These are phyloP conservation scores for Pleurozium schreberi DNA, from an alignment of 225 moss, liverwort and hornwort genomes.

Conservation along the genomic window DNA sequence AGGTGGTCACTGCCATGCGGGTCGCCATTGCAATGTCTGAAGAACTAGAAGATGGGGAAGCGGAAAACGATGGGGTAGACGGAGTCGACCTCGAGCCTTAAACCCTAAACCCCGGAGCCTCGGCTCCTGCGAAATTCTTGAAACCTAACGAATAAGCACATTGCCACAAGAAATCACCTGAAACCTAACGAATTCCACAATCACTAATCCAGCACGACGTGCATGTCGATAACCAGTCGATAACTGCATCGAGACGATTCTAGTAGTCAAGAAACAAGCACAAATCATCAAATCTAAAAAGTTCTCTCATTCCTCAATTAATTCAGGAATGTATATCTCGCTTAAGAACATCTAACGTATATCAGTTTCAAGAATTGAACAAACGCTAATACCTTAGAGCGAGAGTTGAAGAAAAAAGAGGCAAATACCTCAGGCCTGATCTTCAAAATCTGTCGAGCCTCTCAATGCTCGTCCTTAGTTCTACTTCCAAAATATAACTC, in stretches of 20 bases:
- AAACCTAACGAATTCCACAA: too few relatives aligned
- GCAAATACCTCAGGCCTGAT: not conserved
- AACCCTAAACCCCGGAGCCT: not conserved
- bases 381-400: not conserved
- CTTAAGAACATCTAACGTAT: not conserved
- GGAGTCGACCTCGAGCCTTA: not conserved
- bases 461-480: not conserved
- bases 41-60: too few relatives aligned
- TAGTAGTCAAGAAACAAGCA: not conserved
- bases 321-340: not conserved
- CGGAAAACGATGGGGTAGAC: too few relatives aligned
- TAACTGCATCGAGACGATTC: not conserved
- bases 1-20: not conserved
- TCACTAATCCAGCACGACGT: too few relatives aligned
- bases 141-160: too few relatives aligned
- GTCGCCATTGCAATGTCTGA: conserved; percentile 1
- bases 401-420: not conserved
- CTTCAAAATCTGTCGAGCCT: not conserved
- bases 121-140: too few relatives aligned
- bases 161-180: too few relatives aligned
- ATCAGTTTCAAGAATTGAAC: not conserved
- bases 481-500: not conserved
- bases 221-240: too few relatives aligned
- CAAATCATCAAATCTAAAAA: not conserved
- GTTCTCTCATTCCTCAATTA: not conserved